Conservation (phyloP, 768 basidiomycete genomes). For the Serendipita sp. region DNA sequence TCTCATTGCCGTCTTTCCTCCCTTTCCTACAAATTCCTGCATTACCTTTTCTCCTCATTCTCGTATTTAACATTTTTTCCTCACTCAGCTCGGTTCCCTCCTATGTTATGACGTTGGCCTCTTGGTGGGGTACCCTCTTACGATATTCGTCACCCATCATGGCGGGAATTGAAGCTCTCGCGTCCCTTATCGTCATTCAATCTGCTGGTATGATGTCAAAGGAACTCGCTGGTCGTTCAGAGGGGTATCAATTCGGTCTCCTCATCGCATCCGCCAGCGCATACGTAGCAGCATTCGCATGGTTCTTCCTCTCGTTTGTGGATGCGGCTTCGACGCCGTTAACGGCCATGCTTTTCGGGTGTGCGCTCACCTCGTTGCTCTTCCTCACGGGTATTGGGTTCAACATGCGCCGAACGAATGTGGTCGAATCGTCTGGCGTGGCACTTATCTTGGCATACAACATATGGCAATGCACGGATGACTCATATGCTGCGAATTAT, state of each 20-base stretch:
- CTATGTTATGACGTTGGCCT: constrained; percentile 27
- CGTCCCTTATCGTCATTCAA: constrained; percentile 67
- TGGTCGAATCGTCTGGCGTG: constrained; percentile 79
- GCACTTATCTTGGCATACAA: constrained; percentile 81
- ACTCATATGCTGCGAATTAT: not conserved
- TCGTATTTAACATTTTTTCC: constrained; percentile 67
- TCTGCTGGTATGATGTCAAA: constrained; percentile 65
- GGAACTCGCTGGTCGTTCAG: constrained; percentile 51
- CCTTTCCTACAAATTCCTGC: constrained; percentile 71
- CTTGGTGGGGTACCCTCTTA: constrained; percentile 58
- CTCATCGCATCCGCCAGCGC: constrained; percentile 61
- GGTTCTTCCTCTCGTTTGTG: constrained; percentile 72
- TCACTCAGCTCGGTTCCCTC: constrained; percentile 23
- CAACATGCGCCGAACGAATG: constrained; percentile 71
- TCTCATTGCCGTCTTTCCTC: constrained; percentile 55
- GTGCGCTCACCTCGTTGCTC: constrained; percentile 70
- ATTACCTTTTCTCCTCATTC: constrained; percentile 71
- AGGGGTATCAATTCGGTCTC: constrained; percentile 58
- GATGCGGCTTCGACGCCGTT: constrained; percentile 68
- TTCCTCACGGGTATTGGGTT: constrained; percentile 90
- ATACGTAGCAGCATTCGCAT: constrained; percentile 71
- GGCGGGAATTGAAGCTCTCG: constrained; percentile 68
- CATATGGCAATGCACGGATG: constrained; percentile 47
- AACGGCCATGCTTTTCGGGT: constrained; percentile 77
- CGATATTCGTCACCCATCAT: constrained; percentile 60